Conservation (phyloP, 495 filamentous ascomycete species). For the Aspergillus nidulans region DNA sequence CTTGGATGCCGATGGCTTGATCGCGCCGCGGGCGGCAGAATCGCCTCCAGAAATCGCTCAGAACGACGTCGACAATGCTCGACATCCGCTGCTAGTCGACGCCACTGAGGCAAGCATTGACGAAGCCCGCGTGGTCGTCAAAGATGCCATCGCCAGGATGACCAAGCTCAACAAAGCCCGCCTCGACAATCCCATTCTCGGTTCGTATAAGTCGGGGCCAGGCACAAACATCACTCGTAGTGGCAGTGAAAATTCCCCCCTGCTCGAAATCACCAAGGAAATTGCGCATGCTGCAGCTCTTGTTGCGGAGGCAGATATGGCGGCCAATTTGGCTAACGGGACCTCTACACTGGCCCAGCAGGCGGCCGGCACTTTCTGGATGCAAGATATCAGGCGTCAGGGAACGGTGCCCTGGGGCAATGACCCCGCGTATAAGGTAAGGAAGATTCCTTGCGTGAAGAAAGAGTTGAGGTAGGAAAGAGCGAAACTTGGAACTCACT, state of each 20-base stretch:
- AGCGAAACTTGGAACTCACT: not conserved
- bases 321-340: not conserved
- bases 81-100: not conserved
- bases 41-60: not conserved
- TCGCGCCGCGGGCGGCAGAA: not conserved
- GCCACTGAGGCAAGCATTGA: not conserved
- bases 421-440: constrained; percentile 3
- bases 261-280: not conserved
- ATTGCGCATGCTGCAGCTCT: constrained; percentile 7
- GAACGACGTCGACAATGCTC: not conserved
- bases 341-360: not conserved
- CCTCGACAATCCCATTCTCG: not conserved
- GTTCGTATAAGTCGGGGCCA: not conserved
- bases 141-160: constrained; percentile 5
- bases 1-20: not conserved
- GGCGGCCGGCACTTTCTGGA: not conserved
- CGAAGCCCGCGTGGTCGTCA: constrained; percentile 1
- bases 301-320: constrained; percentile 4
- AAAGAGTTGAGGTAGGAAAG: not conserved
- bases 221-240: not conserved
- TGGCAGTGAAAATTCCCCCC: not conserved
- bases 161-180: constrained; percentile 8
- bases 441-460: not conserved
- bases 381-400: constrained; percentile 4
- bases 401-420: constrained; percentile 2